phyloP scores from a whole-genome alignment of 1,139 yeast species.

The Zygosaccharomyces pseudobailii region DNA sequence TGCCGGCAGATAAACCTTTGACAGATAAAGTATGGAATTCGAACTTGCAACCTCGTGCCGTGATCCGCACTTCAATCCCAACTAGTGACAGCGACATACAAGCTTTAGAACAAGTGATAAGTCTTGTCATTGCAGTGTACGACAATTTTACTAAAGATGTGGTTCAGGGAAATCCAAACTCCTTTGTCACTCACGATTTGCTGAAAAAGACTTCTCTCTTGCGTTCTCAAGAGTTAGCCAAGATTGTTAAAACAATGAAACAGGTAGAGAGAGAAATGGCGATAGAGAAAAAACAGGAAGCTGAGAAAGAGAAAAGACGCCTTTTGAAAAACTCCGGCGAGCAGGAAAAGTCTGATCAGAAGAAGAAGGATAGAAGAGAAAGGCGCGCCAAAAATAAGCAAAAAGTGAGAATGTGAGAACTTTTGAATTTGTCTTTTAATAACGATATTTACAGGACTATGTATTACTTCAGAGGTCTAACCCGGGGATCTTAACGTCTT shows the following conservation, averaged over 20 bases:
- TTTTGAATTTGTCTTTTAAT: not conserved
- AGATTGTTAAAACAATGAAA: constrained; percentile 58
- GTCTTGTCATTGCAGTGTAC: constrained; percentile 34
- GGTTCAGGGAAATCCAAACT: constrained; percentile 30
- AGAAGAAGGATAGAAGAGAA: constrained; percentile 55
- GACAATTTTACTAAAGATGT: constrained; percentile 41
- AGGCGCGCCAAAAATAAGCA: constrained; percentile 47
- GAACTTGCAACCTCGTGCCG: constrained; percentile 47
- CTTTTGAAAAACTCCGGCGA: constrained; percentile 53
- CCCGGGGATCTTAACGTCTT: constrained; percentile 28
- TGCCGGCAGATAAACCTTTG: constrained; percentile 64
- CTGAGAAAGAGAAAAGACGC: constrained; percentile 46
- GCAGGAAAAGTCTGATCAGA: constrained; percentile 70
- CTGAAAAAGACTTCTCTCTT: constrained; percentile 67
- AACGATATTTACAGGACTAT: constrained; percentile 10
- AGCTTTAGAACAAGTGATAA: constrained; percentile 32
- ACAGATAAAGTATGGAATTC: constrained; percentile 40
- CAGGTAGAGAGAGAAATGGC: constrained; percentile 54
- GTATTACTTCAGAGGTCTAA: constrained; percentile 12
- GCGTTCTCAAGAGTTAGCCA: constrained; percentile 35
- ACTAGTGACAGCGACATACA: constrained; percentile 21
- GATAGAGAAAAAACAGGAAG: constrained; percentile 70
- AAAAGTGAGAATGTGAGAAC: constrained; percentile 34
- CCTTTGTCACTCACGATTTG: constrained; percentile 48
- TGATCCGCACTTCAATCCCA: constrained; percentile 28